These are phyloP conservation scores for Chlamydomonas schloesseri DNA, from an alignment of 139 green algal species.

Conservation along the genomic window DNA sequence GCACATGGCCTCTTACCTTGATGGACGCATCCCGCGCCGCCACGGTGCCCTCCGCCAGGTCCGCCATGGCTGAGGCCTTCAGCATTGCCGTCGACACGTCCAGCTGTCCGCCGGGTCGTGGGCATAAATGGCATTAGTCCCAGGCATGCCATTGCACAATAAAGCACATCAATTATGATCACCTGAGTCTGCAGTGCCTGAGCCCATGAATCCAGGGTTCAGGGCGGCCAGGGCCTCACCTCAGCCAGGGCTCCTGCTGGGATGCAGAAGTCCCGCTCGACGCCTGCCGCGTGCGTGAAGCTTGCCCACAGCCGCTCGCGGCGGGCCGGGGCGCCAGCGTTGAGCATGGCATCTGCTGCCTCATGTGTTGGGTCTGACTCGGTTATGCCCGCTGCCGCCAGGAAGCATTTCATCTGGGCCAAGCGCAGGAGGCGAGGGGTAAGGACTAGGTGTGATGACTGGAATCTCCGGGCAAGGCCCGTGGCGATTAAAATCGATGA, in stretches of 20 bases:
- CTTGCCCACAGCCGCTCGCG: slow-evolving; percentile 21
- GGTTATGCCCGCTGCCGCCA: not conserved
- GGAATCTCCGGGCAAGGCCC: not conserved
- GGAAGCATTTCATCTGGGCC: slow-evolving; percentile 33
- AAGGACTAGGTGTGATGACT: not conserved
- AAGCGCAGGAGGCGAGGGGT: not conserved
- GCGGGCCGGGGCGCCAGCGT: not conserved
- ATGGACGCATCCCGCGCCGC: not conserved
- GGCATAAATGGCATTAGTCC: too few species aligned
- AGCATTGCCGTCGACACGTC: slow-evolving; percentile 8
- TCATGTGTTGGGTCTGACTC: slow-evolving; percentile 2
- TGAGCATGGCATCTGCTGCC: not conserved
- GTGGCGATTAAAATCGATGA: too few species aligned
- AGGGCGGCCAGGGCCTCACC: not conserved
- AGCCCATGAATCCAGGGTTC: not conserved
- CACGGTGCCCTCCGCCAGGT: not conserved
- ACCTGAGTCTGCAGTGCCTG: too few species aligned
- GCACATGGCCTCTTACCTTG: not conserved
- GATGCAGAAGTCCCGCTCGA: slow-evolving; percentile 20
- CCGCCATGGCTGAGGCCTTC: not conserved
- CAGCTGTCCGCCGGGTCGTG: not conserved
- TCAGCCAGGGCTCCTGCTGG: slow-evolving; percentile 1
- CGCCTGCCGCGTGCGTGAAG: not conserved
- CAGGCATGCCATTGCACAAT: too few species aligned
- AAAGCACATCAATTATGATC: too few species aligned